Evolutionary conservation across 2,329 filamentous ascomycete genomes (phyloP), one percentile per base, ranked within the genome.

Genomic region (Cadophora sp.): DNA sequence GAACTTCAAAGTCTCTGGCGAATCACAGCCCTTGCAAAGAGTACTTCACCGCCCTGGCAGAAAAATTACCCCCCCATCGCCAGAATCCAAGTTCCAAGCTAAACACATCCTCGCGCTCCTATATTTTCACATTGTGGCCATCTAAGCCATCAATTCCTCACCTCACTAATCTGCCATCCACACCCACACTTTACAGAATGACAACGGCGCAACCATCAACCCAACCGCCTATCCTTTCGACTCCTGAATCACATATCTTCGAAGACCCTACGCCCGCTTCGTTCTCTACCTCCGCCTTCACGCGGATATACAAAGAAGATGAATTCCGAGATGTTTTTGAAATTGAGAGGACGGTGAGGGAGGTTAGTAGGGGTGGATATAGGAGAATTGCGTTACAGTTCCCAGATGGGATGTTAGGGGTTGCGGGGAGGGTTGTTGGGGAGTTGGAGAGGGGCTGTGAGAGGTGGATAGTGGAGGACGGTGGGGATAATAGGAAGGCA

Each of bases 381-480:
- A 86, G 82, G 70, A 87, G 91, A 62, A 87, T 99, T 37, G 96
- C 94, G 0, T 82, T 99, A n/a, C 96, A 99, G 78, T 98, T 99
- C 74, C 95, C 96, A 0, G 96, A 99, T 80, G 86, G 91, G 31
- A 97, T 98, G 93, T 86, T 99, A 0, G 84, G 87, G 0, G 94
- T 99, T 83, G 93, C 92, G 9, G 91, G 93, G 5, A 86, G 91
- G 67, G 92, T 97, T 0, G 93, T 91, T 66, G 88, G 90, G 64
- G 82, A 88, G 0, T 80, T 97, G 70, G 83, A 83, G 65, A 80
- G 82, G 55, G 86, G 84, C 0, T 76, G 91, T 60, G 79, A 48
- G 16, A 51, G 50, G 24, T 63, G 51, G 51, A 40, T 31, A 40
- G 70, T 19, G 63, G 62, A 51, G 71, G 51, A 29, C 65, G 31